Evolutionary conservation across 768 basidiomycete species (phyloP).

Genomic region (Brasilioporus rufonigricans): DNA sequence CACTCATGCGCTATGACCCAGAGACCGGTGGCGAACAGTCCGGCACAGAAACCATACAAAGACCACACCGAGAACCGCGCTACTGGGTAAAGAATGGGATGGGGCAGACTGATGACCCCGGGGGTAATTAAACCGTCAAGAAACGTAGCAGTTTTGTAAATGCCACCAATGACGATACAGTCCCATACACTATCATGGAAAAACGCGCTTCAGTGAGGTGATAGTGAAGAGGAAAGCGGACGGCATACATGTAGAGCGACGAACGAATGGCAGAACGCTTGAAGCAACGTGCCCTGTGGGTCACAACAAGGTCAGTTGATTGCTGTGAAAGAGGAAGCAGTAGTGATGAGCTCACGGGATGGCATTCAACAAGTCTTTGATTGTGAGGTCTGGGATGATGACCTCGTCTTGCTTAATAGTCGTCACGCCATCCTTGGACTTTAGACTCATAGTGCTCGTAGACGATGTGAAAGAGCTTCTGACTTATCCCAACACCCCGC

Average conservation of each 20-base stretch:
- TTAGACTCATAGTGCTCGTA: slow-evolving; percentile 19
- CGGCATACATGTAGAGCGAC: slow-evolving; percentile 68
- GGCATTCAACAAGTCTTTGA: too few species aligned
- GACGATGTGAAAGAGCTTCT: background rate
- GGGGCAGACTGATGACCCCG: slow-evolving; percentile 49
- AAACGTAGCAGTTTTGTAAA: slow-evolving; percentile 67
- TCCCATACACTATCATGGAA: slow-evolving; percentile 64
- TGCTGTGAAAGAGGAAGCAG: background rate
- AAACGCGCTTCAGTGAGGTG: slow-evolving; percentile 12
- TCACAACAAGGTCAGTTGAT: background rate
- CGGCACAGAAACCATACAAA: slow-evolving; percentile 76
- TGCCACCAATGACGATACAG: slow-evolving; percentile 57
- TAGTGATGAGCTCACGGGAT: slow-evolving; percentile 64
- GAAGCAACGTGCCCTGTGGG: slow-evolving; percentile 75
- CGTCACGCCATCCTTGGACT: slow-evolving; percentile 18
- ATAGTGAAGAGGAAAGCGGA: background rate
- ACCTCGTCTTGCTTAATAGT: slow-evolving; percentile 56
- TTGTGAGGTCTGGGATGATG: slow-evolving; percentile 81
- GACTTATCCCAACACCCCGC: slow-evolving; percentile 5
- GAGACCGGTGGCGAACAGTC: slow-evolving; percentile 86
- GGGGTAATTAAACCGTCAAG: slow-evolving; percentile 64
- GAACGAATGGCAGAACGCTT: slow-evolving; percentile 85
- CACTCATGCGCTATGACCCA: too few species aligned
- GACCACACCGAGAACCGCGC: slow-evolving; percentile 72
- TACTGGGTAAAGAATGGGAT: slow-evolving; percentile 59